Base-by-base conservation (phyloP, 2,329 filamentous ascomycete genomes). In the Hypoxylon sp. region DNA sequence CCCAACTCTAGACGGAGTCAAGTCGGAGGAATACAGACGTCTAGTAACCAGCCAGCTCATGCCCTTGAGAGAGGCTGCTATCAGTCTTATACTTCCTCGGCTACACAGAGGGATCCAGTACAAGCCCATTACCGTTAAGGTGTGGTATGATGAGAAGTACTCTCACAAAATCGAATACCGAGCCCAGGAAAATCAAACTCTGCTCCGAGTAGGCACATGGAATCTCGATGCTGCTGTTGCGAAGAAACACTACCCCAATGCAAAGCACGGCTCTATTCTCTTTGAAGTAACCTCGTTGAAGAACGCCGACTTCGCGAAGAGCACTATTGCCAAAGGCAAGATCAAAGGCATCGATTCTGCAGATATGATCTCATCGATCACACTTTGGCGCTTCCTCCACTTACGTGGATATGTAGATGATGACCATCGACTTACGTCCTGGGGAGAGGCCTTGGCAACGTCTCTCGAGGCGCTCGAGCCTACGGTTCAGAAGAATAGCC, bases 371-470 rank as follows among this genome's bases (percentile, higher is more conserved):
- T 80, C 85, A 6, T 88, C 88, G 17, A 93, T 97, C 74, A 88
- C 91, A 5, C 86, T 95, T 64, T 98, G 93, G 91, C 89, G 94
- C 60, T 96, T 98, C 80, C 85, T 99, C 21, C 93, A 97, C 76
- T 85, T 98, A 52, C 89, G 94, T 65, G 94, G 91, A 23, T 99
- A 98, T 75, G 85, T 97, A 50, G 89, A 96, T 72, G 85, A 90
- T 55, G 84, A 87, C 51, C 95, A 98, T 79, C 88, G 90, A 65
- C 85, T 98, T 67, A 97, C 94, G 7, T 81, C 84, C 7, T 97
- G 94, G 93, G 96, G 95, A 14, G 89, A 90, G 73, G 93, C 93
- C 19, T 84, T 98, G 41, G 89, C 90, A 30, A 87, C 88, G 30
- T 90, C 92, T 2, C 81, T 97, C 25, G 83, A 89, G 62, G 82